Conservation (phyloP, 176 grass and related monocot genomes). For the Bothriochloa decipiens region DNA sequence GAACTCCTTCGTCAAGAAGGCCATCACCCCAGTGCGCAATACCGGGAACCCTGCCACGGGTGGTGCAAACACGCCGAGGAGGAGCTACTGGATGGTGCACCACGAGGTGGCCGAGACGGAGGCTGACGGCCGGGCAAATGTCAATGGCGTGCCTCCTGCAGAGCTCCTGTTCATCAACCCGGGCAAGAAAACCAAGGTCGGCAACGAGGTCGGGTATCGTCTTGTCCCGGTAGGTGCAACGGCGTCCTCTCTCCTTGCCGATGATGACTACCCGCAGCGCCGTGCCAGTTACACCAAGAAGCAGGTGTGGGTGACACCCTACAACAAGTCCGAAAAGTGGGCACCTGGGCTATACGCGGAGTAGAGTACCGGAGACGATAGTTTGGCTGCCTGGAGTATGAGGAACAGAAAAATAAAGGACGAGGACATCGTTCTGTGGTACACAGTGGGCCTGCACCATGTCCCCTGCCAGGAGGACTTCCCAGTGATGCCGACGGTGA, state of each 20-base stretch:
- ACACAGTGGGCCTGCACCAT: conserved; percentile 58
- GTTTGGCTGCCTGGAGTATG: background rate
- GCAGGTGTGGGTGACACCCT: conserved; percentile 76
- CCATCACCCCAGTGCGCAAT: conserved; percentile 27
- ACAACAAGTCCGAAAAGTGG: conserved; percentile 37
- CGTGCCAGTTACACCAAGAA: conserved; percentile 59
- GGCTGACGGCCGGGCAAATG: conserved; percentile 44
- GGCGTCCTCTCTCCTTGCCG: conserved; percentile 47
- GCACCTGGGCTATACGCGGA: background rate
- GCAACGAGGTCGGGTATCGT: conserved; percentile 68
- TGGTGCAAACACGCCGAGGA: conserved; percentile 37
- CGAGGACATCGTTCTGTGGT: conserved; percentile 63
- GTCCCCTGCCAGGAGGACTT: conserved; percentile 56
- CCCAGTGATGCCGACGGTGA: background rate
- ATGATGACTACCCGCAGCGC: conserved; percentile 75
- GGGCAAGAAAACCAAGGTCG: conserved; percentile 48
- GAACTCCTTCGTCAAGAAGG: conserved; percentile 74
- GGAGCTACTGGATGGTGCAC: conserved; percentile 75
- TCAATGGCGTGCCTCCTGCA: conserved; percentile 25
- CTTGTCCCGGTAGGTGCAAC: conserved; percentile 40
- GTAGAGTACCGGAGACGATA: background rate
- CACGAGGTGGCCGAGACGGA: conserved; percentile 59
- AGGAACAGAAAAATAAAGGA: conserved; percentile 50
- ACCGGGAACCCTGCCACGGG: background rate
- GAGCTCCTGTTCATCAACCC: conserved; percentile 63